Percentiles rank a stretch among this genome's conserved stretches.
Evolutionary conservation across 2,329 filamentous ascomycete genomes (phyloP).

Genomic region (Fusarium pseudonygamai): DNA sequence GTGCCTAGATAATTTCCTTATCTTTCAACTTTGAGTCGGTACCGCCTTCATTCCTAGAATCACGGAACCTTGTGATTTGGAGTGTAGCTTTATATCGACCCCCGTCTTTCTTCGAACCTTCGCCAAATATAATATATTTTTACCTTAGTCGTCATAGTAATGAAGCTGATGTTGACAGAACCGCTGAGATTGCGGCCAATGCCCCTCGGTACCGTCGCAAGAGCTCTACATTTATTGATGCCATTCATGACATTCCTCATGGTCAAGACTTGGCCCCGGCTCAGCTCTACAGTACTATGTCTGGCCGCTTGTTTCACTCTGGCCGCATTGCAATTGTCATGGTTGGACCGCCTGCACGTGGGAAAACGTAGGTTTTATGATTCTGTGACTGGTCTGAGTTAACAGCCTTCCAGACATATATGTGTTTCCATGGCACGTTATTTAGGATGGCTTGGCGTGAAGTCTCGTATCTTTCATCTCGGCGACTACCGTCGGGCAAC

Average conservation of each 20-base stretch:
- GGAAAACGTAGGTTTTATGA: slow-evolving; percentile 78
- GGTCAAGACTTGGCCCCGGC: slow-evolving; percentile 87
- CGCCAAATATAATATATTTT: neutral
- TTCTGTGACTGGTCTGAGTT: slow-evolving; percentile 10
- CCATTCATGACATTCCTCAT: slow-evolving; percentile 91
- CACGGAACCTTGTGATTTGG: neutral
- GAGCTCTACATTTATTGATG: slow-evolving; percentile 96
- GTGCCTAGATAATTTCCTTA: neutral
- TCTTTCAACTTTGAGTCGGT: neutral
- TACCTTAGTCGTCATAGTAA: neutral
- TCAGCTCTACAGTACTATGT: slow-evolving; percentile 98
- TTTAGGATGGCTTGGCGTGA: slow-evolving; percentile 95
- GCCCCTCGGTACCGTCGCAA: slow-evolving; percentile 89
- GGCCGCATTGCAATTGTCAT: slow-evolving; percentile 97
- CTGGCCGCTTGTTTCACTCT: slow-evolving; percentile 94
- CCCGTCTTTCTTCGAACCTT: neutral
- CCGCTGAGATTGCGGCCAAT: slow-evolving; percentile 90
- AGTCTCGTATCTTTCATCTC: slow-evolving; percentile 96
- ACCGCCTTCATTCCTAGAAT: neutral
- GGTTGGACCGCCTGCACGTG: slow-evolving; percentile 91
- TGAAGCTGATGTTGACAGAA: slow-evolving; percentile 61
- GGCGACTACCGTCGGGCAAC: slow-evolving; percentile 96
- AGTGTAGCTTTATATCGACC: neutral
- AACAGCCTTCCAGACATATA: slow-evolving; percentile 71
- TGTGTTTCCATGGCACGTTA: slow-evolving; percentile 96